Evolutionary conservation across 1,284 basidiomycete genomes (phyloP).

Genomic region (Cryptococcus neoformans): DNA sequence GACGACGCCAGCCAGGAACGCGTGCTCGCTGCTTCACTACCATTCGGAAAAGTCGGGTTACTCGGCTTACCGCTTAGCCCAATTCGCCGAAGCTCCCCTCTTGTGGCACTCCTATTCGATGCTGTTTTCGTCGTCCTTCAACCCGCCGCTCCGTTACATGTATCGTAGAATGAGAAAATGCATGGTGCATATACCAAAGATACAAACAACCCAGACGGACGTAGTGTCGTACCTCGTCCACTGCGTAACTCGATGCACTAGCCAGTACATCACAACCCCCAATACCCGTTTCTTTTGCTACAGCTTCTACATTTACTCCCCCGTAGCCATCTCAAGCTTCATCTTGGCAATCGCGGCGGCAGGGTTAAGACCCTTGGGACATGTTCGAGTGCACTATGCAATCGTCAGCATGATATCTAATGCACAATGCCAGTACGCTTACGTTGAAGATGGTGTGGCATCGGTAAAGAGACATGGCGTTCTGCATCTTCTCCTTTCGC

Average conservation of each 20-base stretch:
- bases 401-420: conserved; percentile 1
- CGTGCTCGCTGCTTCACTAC: no score
- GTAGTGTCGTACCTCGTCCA: not conserved
- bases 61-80: conserved; percentile 1
- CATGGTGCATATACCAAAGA: conserved; percentile 1
- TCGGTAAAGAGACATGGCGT: conserved; percentile 85
- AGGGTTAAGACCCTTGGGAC: conserved; percentile 94
- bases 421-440: conserved; percentile 27
- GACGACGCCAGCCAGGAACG: not conserved
- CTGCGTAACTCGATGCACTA: not conserved
- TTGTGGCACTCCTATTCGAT: not conserved
- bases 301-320: conserved; percentile 35
- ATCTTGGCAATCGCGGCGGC: conserved; percentile 77
- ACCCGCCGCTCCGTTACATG: no score
- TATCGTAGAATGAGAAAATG: not conserved
- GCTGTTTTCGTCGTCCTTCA: no score
- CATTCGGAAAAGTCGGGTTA: conserved; percentile 1
- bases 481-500: conserved; percentile 89
- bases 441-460: conserved; percentile 98
- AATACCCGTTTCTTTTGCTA: not conserved
- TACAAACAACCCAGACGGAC: conserved; percentile 1
- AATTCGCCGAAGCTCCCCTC: conserved; percentile 6
- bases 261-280: not conserved
- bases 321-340: conserved; percentile 80
- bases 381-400: conserved; percentile 71